Percentiles rank a stretch among this genome's conserved stretches.
Conservation (phyloP, 139 green algal species). For the Pycnococcus provasolii region DNA sequence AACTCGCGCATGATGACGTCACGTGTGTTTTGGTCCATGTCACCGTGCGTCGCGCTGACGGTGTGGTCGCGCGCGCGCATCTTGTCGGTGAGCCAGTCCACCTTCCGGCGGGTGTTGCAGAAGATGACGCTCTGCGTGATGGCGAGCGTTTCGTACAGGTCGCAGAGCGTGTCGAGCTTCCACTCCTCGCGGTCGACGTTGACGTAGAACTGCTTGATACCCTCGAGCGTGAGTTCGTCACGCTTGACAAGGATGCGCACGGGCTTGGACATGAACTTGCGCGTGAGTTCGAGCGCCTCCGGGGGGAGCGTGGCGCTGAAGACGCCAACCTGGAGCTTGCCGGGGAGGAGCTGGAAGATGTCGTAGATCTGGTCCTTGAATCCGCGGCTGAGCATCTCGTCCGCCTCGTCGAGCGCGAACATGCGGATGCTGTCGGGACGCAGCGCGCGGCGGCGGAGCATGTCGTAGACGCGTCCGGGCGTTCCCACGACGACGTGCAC, state of each 20-base stretch:
- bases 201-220: slow-evolving; percentile 98
- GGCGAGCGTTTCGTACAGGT: slow-evolving; percentile 98
- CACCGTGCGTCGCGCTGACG: slow-evolving; percentile 95
- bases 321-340: slow-evolving; percentile 97
- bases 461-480: slow-evolving; percentile 96
- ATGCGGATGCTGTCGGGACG: slow-evolving; percentile 78
- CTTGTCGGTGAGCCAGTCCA: slow-evolving; percentile 99
- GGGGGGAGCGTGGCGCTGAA: slow-evolving; percentile 97
- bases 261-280: slow-evolving; percentile 99
- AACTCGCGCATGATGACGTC: slow-evolving; percentile 99
- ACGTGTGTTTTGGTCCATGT: slow-evolving; percentile 99
- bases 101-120: slow-evolving; percentile 97
- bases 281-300: slow-evolving; percentile 97
- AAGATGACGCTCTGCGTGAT: slow-evolving; percentile 99
- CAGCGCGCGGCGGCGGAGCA: slow-evolving; percentile 89
- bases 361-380: slow-evolving; percentile 99
- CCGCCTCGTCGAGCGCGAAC: slow-evolving; percentile 96
- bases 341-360: slow-evolving; percentile 98
- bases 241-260: slow-evolving; percentile 99
- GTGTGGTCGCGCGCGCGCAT: slow-evolving; percentile 98
- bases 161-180: slow-evolving; percentile 99
- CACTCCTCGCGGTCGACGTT: slow-evolving; percentile 92
- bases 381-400: slow-evolving; percentile 96
- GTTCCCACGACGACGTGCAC: slow-evolving; percentile 95
- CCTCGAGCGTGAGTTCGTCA: slow-evolving; percentile 98